Percentiles rank a stretch among this genome's conserved stretches.
These are phyloP conservation scores for Curvularia verruculosa DNA, from an alignment of 2,329 filamentous ascomycete species.

Conservation along the genomic window DNA sequence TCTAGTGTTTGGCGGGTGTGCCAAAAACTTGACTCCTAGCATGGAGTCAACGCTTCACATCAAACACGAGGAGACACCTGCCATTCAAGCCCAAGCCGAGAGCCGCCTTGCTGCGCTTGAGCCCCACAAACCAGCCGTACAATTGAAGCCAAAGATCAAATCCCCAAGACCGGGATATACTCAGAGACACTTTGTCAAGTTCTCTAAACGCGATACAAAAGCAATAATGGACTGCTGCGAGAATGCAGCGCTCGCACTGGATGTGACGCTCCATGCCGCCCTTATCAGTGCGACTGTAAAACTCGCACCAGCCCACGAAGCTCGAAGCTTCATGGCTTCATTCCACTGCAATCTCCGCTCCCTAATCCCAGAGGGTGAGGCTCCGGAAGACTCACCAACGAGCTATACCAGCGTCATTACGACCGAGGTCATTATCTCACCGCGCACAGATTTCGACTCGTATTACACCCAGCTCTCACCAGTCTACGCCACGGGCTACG, in stretches of 20 bases:
- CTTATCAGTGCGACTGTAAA: constrained; percentile 24
- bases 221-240: constrained; percentile 19
- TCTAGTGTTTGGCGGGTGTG: constrained; percentile 30
- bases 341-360: constrained; percentile 33
- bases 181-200: constrained; percentile 10
- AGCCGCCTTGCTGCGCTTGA: constrained; percentile 26
- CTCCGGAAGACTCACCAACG: constrained; percentile 25
- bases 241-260: constrained; percentile 14
- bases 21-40: constrained; percentile 32
- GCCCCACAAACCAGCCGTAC: constrained; percentile 26
- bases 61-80: constrained; percentile 19
- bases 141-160: constrained; percentile 23
- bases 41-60: constrained; percentile 30
- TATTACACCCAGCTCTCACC: constrained; percentile 29
- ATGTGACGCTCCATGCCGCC: constrained; percentile 24
- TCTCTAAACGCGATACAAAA: constrained; percentile 18
- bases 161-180: constrained; percentile 15
- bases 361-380: constrained; percentile 25
- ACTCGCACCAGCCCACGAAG: constrained; percentile 20
- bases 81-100: constrained; percentile 23
- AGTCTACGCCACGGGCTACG: constrained; percentile 27
- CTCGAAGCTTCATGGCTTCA: constrained; percentile 31
- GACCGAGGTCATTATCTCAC: constrained; percentile 29
- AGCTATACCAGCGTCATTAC: constrained; percentile 29
- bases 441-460: constrained; percentile 19